Conservation (phyloP, 495 filamentous ascomycete genomes). For the Clohesyomyces aquaticus region DNA sequence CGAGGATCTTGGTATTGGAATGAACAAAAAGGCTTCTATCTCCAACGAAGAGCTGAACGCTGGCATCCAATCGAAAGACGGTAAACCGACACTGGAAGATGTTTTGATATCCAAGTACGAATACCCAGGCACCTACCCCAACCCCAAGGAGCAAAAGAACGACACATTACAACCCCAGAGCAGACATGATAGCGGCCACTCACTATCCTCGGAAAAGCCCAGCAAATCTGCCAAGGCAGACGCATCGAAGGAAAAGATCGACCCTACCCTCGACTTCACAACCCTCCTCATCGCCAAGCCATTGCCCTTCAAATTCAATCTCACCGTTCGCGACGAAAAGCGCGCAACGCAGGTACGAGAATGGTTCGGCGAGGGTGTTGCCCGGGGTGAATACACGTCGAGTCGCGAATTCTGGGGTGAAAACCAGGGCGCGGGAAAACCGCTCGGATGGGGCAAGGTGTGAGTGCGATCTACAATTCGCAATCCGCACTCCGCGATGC, state of each 20-base stretch:
- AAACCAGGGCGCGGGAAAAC: constrained; percentile 32
- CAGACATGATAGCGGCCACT: background rate
- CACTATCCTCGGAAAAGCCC: constrained; percentile 16
- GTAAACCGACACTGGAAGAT: constrained; percentile 21
- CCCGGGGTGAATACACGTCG: constrained; percentile 38
- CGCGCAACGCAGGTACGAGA: constrained; percentile 36
- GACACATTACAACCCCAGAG: background rate
- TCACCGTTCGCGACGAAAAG: constrained; percentile 31
- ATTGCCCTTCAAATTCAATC: constrained; percentile 43
- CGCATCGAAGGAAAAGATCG: constrained; percentile 14
- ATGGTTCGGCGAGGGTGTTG: constrained; percentile 31
- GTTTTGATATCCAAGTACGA: constrained; percentile 21
- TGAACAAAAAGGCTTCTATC: constrained; percentile 37
- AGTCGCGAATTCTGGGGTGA: constrained; percentile 40
- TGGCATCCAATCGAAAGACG: constrained; percentile 25
- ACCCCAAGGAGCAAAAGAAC: background rate
- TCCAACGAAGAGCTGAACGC: constrained; percentile 41
- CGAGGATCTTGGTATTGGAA: constrained; percentile 10
- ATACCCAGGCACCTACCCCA: constrained; percentile 31
- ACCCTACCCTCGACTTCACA: constrained; percentile 44
- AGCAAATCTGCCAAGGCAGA: constrained; percentile 12
- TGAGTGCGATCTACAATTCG: too few species aligned
- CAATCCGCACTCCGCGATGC: too few species aligned
- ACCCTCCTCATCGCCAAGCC: constrained; percentile 47
- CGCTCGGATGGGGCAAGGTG: constrained; percentile 44